Evolutionary conservation across 805 yeast genomes (phyloP).

Genomic region (Pichia californica): DNA sequence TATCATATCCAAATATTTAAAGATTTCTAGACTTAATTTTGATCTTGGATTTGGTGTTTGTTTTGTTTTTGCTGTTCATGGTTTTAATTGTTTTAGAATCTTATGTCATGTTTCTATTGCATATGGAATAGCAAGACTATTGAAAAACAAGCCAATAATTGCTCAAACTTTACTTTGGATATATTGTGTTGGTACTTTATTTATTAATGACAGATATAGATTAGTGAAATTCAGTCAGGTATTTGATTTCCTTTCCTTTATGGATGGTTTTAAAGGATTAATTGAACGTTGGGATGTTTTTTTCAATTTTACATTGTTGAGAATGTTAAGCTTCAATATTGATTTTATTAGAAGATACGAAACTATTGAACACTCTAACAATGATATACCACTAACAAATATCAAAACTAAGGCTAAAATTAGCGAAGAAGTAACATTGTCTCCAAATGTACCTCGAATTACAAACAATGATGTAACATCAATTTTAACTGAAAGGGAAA

Average conservation of each 20-base stretch:
- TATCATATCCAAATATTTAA: conserved; percentile 23
- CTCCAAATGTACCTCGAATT: conserved; percentile 1
- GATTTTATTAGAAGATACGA: conserved; percentile 54
- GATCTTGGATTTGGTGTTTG: conserved; percentile 67
- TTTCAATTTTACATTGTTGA: conserved; percentile 79
- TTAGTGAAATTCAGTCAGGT: conserved; percentile 43
- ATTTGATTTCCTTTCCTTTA: conserved; percentile 34
- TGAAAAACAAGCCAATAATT: conserved; percentile 26
- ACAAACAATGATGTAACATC: neutral
- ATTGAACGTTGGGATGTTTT: conserved; percentile 94
- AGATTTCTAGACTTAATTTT: conserved; percentile 46
- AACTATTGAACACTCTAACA: conserved; percentile 4
- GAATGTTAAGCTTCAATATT: conserved; percentile 76
- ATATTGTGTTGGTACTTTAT: conserved; percentile 72
- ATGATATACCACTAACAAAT: conserved; percentile 4
- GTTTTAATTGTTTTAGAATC: conserved; percentile 62
- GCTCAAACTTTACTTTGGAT: conserved; percentile 57
- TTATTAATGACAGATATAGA: conserved; percentile 66
- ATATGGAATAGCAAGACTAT: conserved; percentile 41
- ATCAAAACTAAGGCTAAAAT: conserved; percentile 11
- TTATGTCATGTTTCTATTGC: conserved; percentile 49
- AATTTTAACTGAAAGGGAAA: conserved; percentile 49
- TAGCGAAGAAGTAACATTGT: conserved; percentile 10
- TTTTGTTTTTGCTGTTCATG: conserved; percentile 72
- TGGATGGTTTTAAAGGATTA: conserved; percentile 71